Percentiles rank a stretch among this genome's conserved stretches.
phyloP scores from a whole-genome alignment of 2,329 filamentous ascomycete genomes.

The Knufia petricola region DNA sequence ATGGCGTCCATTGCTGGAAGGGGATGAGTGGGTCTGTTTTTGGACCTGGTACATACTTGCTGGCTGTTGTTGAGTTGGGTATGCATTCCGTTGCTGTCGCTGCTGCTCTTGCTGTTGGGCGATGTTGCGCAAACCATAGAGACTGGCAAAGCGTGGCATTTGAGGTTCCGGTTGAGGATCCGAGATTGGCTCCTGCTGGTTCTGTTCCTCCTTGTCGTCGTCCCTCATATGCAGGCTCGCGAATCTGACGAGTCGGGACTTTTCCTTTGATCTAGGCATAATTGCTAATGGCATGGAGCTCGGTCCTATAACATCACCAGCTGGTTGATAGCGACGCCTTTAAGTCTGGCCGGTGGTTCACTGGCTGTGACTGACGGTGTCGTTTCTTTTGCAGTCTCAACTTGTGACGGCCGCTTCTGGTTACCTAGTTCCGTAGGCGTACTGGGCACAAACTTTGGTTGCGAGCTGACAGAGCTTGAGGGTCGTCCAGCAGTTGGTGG shows the following conservation, averaged over 20 bases:
- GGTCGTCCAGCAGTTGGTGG: slow-evolving; percentile 11
- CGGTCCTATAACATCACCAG: slow-evolving; percentile 5
- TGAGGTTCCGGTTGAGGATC: neutral
- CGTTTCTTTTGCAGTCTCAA: slow-evolving; percentile 13
- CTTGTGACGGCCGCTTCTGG: slow-evolving; percentile 19
- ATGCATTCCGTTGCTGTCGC: neutral
- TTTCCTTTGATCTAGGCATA: slow-evolving; percentile 13
- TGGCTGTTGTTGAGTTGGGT: neutral
- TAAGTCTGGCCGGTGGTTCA: neutral
- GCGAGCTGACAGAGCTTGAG: slow-evolving; percentile 13
- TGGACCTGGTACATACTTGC: neutral
- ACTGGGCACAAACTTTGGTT: slow-evolving; percentile 16
- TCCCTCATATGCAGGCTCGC: slow-evolving; percentile 17
- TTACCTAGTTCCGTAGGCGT: slow-evolving; percentile 18
- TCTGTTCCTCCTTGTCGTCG: slow-evolving; percentile 1
- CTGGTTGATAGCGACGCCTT: slow-evolving; percentile 5
- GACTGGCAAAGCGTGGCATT: slow-evolving; percentile 1
- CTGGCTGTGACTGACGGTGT: neutral
- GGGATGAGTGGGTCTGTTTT: neutral
- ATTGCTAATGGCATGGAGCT: slow-evolving; percentile 10
- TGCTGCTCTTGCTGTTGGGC: neutral
- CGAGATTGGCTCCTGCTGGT: neutral
- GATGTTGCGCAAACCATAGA: slow-evolving; percentile 5
- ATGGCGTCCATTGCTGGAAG: neutral
- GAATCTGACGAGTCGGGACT: slow-evolving; percentile 17